A percentile compares a stretch with the other conserved stretches of the same genome.
phyloP scores from a whole-genome alignment of 106 monocot genomes.

The Platanthera zijinensis region DNA sequence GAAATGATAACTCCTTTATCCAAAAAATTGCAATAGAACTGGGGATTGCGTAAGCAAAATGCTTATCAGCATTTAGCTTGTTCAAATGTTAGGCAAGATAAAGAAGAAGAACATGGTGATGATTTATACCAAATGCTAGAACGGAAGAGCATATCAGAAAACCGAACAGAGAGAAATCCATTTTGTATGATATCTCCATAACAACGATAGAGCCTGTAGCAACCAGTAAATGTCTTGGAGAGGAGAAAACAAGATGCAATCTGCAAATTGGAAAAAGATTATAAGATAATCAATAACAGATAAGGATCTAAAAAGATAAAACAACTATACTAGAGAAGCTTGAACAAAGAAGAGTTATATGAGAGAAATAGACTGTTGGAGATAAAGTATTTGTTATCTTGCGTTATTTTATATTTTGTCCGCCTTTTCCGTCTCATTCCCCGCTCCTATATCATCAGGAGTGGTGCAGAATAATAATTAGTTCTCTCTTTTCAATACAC shows the following conservation, averaged over 20 bases:
- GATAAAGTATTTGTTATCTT: no score
- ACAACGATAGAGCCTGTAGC: conserved; percentile 72
- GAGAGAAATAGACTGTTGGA: no score
- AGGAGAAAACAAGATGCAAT: conserved; percentile 95
- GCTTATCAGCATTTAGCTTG: neutral
- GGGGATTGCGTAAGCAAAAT: neutral
- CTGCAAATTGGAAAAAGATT: conserved; percentile 21
- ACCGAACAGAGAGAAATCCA: conserved; percentile 78
- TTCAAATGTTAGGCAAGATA: neutral
- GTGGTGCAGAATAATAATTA: no score
- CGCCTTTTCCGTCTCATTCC: no score
- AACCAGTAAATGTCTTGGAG: conserved; percentile 80
- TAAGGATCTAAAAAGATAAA: neutral
- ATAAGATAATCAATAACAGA: neutral
- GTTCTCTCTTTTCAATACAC: no score
- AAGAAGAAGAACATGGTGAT: neutral
- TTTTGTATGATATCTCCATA: conserved; percentile 76
- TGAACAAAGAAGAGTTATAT: no score
- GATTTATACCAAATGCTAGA: conserved; percentile 63
- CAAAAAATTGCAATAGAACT: neutral
- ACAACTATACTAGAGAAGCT: neutral
- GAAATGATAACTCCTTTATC: neutral
- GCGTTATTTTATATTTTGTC: no score
- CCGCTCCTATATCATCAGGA: no score
- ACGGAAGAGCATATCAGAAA: conserved; percentile 69